Conservation (phyloP, 208 protist species). For the Trichomonas tenax region DNA sequence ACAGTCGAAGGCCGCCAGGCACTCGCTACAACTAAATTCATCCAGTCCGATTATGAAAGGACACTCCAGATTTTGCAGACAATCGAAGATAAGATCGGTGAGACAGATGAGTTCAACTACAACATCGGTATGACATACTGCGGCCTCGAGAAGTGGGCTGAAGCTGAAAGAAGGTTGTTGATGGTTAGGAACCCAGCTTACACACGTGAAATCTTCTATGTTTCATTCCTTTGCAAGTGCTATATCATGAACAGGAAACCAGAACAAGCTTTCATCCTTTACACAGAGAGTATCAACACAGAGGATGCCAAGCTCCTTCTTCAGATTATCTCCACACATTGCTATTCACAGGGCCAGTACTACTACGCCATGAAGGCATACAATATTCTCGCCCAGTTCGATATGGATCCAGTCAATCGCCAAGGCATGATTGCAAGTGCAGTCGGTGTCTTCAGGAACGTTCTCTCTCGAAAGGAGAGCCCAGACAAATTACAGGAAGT, state of each 20-base stretch:
- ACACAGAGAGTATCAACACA: neutral
- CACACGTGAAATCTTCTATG: neutral
- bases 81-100: neutral
- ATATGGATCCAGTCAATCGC: neutral
- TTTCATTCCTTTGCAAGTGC: neutral
- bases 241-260: neutral
- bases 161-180: slow-evolving; percentile 9
- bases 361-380: slow-evolving; percentile 19
- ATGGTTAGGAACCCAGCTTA: neutral
- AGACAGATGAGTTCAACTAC: neutral
- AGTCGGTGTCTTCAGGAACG: neutral
- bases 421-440: neutral
- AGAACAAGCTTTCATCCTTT: neutral
- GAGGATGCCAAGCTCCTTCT: neutral
- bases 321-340: neutral
- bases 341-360: neutral
- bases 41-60: neutral
- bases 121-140: neutral
- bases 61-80: neutral
- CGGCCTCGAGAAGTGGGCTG: neutral
- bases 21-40: neutral
- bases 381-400: neutral
- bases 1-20: neutral
- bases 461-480: neutral
- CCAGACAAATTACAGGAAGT: neutral